phyloP scores from a whole-genome alignment of 2,329 filamentous ascomycete species.

The Aspergillus fumigatus region DNA sequence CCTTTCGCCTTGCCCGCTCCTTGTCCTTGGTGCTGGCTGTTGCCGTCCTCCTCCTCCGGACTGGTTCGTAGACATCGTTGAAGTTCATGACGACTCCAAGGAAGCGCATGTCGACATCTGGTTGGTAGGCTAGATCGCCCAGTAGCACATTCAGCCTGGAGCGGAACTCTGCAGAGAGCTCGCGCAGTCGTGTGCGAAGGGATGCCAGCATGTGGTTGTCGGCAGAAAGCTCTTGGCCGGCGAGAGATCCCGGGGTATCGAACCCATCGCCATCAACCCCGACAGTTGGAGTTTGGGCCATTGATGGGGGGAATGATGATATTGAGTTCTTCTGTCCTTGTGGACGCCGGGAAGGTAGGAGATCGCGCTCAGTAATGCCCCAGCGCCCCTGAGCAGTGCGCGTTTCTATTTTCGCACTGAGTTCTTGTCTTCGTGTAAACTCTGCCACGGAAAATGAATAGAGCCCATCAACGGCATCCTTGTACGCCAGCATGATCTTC shows the following conservation, averaged over 20 bases:
- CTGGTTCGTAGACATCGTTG: slow-evolving; percentile 89
- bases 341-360: slow-evolving; percentile 30
- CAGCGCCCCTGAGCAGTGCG: slow-evolving; percentile 61
- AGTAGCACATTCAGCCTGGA: slow-evolving; percentile 73
- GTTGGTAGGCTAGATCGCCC: slow-evolving; percentile 86
- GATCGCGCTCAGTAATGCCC: slow-evolving; percentile 57
- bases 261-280: slow-evolving; percentile 21
- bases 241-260: slow-evolving; percentile 38
- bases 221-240: slow-evolving; percentile 31
- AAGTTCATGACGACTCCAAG: slow-evolving; percentile 98
- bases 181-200: slow-evolving; percentile 66
- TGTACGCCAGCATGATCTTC: slow-evolving; percentile 88
- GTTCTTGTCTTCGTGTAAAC: slow-evolving; percentile 86
- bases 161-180: slow-evolving; percentile 72
- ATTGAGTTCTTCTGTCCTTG: slow-evolving; percentile 22
- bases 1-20: slow-evolving; percentile 24
- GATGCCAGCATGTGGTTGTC: slow-evolving; percentile 66
- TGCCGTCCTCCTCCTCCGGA: slow-evolving; percentile 52
- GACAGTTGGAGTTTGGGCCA: slow-evolving; percentile 23
- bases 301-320: slow-evolving; percentile 24
- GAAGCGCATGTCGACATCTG: slow-evolving; percentile 93
- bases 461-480: slow-evolving; percentile 86
- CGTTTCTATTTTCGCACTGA: slow-evolving; percentile 66
- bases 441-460: slow-evolving; percentile 95
- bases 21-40: slow-evolving; percentile 29